Conservation (phyloP, 1,139 yeast species). For the Yamadazyma songkhlaensis region DNA sequence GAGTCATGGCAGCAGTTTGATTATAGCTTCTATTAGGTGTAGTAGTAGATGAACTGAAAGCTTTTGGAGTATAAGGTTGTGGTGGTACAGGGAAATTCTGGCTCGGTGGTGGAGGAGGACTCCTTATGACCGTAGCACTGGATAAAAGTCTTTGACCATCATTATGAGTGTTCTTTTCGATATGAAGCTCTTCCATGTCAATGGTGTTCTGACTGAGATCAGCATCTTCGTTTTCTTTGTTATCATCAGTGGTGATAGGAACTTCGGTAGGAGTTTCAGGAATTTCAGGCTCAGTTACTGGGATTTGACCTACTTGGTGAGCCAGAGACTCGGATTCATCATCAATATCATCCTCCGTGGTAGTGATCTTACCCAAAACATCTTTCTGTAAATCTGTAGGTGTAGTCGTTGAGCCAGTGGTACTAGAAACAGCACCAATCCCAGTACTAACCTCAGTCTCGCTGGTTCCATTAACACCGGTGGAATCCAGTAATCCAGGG, state of each 20-base stretch:
- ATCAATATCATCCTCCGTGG: slow-evolving; percentile 37
- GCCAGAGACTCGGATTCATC: too few species aligned
- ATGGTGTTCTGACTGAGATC: slow-evolving; percentile 10
- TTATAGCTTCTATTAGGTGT: slow-evolving; percentile 19
- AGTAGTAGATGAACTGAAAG: slow-evolving; percentile 14
- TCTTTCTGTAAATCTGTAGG: slow-evolving; percentile 12
- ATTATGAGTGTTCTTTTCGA: slow-evolving; percentile 1
- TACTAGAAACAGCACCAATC: too few species aligned
- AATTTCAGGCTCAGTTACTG: too few species aligned
- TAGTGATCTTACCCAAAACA: slow-evolving; percentile 30
- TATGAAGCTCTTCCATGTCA: slow-evolving; percentile 1
- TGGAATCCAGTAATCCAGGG: too few species aligned
- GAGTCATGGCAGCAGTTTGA: slow-evolving; percentile 37
- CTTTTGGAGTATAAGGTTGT: slow-evolving; percentile 9
- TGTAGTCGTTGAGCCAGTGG: too few species aligned
- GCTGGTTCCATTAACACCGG: too few species aligned
- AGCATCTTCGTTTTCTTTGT: slow-evolving; percentile 8
- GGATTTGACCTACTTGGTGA: too few species aligned
- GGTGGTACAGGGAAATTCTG: slow-evolving; percentile 2
- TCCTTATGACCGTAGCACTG: slow-evolving; percentile 24
- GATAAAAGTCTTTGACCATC: slow-evolving; percentile 14
- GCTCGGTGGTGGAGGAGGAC: slow-evolving; percentile 18
- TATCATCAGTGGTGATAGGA: not conserved
- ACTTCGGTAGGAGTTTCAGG: not conserved
- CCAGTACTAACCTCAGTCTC: too few species aligned